These are phyloP conservation scores for Venturia carpophila DNA, from an alignment of 2,329 filamentous ascomycete species.

Conservation along the genomic window DNA sequence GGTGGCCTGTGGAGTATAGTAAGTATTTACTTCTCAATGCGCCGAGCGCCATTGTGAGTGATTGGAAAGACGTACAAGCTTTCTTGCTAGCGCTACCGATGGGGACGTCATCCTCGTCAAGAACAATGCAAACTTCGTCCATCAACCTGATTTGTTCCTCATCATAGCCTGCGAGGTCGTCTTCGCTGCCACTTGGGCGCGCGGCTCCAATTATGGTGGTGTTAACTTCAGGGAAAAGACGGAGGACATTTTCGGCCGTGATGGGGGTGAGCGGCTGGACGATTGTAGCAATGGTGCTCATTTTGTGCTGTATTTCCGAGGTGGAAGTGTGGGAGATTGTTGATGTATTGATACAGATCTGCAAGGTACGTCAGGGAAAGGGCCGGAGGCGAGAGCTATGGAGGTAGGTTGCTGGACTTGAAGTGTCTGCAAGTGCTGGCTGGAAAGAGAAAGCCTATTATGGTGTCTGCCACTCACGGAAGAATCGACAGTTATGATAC, in stretches of 20 bases:
- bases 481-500: no score
- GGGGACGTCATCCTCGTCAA: conserved; percentile 83
- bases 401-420: no score
- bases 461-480: no score
- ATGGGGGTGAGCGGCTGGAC: conserved; percentile 47
- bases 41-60: neutral
- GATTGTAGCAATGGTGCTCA: conserved; percentile 20
- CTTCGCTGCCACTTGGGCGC: conserved; percentile 51
- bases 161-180: conserved; percentile 81
- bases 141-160: conserved; percentile 96
- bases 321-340: neutral
- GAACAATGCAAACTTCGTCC: conserved; percentile 97
- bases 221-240: conserved; percentile 77
- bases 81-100: conserved; percentile 99
- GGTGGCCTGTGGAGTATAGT: conserved; percentile 57
- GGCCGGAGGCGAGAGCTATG: neutral
- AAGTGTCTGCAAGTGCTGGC: no score
- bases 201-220: conserved; percentile 51
- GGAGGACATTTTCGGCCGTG: conserved; percentile 77
- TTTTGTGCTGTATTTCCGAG: neutral
- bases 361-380: neutral
- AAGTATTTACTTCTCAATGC: conserved; percentile 17
- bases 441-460: no score
- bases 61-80: conserved; percentile 58
- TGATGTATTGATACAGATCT: neutral